These are phyloP conservation scores for Jatropha curcas DNA, from an alignment of 345 rosid genomes.

Conservation along the genomic window DNA sequence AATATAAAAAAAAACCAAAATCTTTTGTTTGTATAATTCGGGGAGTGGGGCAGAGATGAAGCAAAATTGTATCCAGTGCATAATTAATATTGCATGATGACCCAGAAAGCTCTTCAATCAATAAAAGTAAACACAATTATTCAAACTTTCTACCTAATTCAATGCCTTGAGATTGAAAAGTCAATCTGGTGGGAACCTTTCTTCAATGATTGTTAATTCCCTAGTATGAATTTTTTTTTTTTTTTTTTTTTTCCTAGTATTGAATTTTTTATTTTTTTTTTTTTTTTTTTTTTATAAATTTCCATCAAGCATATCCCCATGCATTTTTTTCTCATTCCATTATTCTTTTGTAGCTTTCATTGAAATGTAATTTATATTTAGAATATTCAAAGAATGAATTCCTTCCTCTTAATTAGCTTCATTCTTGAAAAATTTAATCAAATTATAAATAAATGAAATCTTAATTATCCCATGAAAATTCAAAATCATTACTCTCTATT, in stretches of 20 bases:
- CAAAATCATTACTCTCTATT: neutral
- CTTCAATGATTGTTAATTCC: constrained; percentile 44
- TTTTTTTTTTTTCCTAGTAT: no score
- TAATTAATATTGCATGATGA: neutral
- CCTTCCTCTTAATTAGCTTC: no score
- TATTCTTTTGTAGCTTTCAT: constrained; percentile 5
- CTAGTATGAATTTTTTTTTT: no score
- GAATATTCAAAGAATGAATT: no score
- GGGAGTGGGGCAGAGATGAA: neutral
- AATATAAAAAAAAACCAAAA: no score
- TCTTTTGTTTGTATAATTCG: no score
- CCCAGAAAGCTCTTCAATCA: constrained; percentile 5
- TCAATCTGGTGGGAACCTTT: constrained; percentile 37
- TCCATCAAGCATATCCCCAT: neutral
- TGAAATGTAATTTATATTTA: no score
- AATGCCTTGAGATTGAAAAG: constrained; percentile 34
- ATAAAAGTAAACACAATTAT: constrained; percentile 26
- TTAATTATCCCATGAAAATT: no score
- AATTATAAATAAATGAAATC: no score
- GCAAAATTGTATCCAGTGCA: neutral
- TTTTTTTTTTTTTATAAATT: no score
- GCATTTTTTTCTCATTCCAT: neutral
- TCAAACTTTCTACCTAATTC: constrained; percentile 51
- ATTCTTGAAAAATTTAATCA: no score
- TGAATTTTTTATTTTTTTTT: no score